phyloP scores from a whole-genome alignment of 306 rosid species.

The Fragaria vesca region DNA sequence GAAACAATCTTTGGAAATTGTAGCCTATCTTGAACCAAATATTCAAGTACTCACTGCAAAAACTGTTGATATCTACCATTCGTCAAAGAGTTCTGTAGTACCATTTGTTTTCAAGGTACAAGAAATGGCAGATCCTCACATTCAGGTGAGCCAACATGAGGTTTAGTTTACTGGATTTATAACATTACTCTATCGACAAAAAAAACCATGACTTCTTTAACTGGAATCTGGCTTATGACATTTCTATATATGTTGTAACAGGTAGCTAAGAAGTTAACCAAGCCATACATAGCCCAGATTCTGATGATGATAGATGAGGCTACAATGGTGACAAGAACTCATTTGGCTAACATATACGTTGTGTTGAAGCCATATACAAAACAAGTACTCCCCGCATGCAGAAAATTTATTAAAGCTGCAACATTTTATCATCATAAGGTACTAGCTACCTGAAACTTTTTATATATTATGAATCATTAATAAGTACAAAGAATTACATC shows the following conservation, averaged over 20 bases:
- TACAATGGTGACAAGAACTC: constrained; percentile 24
- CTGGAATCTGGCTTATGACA: not conserved
- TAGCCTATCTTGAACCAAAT: constrained; percentile 22
- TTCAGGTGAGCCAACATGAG: constrained; percentile 25
- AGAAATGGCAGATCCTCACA: constrained; percentile 8
- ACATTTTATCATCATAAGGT: constrained; percentile 41
- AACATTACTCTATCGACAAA: not conserved
- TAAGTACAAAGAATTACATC: not conserved
- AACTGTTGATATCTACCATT: constrained; percentile 29
- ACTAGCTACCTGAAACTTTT: not conserved
- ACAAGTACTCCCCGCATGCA: constrained; percentile 1
- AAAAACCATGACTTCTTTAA: not conserved
- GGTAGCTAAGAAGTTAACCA: constrained; percentile 27
- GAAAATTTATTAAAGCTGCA: constrained; percentile 25
- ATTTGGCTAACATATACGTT: constrained; percentile 13
- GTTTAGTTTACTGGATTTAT: not conserved
- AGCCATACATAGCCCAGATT: constrained; percentile 25
- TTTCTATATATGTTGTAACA: constrained; percentile 19
- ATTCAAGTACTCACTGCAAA: constrained; percentile 21
- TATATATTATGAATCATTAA: not conserved
- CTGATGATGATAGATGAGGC: constrained; percentile 13
- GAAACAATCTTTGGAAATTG: constrained; percentile 26
- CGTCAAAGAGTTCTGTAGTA: constrained; percentile 30
- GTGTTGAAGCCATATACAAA: constrained; percentile 17
- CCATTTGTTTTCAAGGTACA: constrained; percentile 23